A percentile compares a stretch with the other conserved stretches of the same genome.
Evolutionary conservation across 2,329 filamentous ascomycete species (phyloP).

Genomic region (Trichoderma arundinaceum): DNA sequence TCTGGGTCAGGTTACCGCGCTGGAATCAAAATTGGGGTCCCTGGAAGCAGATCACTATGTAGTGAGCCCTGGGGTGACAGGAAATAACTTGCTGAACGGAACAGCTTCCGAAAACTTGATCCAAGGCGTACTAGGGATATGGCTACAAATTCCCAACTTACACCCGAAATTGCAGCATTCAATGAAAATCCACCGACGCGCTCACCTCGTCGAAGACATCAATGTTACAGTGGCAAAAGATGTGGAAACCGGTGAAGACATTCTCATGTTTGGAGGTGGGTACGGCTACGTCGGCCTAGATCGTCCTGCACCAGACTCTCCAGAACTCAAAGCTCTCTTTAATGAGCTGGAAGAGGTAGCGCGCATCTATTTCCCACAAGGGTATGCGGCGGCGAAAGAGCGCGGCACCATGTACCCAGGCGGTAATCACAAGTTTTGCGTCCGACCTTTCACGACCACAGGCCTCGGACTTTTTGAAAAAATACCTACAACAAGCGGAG

Average conservation of each 20-base stretch:
- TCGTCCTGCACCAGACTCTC: slow-evolving; percentile 22
- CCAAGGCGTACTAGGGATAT: slow-evolving; percentile 29
- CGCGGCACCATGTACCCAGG: too few relatives aligned
- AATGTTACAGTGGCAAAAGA: slow-evolving; percentile 30
- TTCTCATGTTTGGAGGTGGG: slow-evolving; percentile 29
- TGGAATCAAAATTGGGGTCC: not conserved
- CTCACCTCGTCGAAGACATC: slow-evolving; percentile 28
- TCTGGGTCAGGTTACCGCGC: not conserved
- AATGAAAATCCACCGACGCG: slow-evolving; percentile 27
- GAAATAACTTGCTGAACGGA: not conserved
- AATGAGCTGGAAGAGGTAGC: not conserved
- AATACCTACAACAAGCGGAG: too few relatives aligned
- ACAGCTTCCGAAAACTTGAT: slow-evolving; percentile 25
- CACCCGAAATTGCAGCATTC: slow-evolving; percentile 27
- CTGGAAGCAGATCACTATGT: slow-evolving; percentile 3
- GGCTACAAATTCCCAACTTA: slow-evolving; percentile 30
- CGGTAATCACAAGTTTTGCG: too few relatives aligned
- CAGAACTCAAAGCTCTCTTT: slow-evolving; percentile 23
- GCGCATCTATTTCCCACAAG: too few relatives aligned
- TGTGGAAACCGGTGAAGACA: slow-evolving; percentile 26
- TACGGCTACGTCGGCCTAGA: slow-evolving; percentile 31
- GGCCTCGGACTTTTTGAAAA: too few relatives aligned
- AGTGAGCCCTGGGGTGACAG: not conserved
- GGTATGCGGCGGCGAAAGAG: too few relatives aligned
- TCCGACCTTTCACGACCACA: too few relatives aligned